Evolutionary conservation across 2,329 filamentous ascomycete species (phyloP).

Genomic region (Trichoderma gracile): DNA sequence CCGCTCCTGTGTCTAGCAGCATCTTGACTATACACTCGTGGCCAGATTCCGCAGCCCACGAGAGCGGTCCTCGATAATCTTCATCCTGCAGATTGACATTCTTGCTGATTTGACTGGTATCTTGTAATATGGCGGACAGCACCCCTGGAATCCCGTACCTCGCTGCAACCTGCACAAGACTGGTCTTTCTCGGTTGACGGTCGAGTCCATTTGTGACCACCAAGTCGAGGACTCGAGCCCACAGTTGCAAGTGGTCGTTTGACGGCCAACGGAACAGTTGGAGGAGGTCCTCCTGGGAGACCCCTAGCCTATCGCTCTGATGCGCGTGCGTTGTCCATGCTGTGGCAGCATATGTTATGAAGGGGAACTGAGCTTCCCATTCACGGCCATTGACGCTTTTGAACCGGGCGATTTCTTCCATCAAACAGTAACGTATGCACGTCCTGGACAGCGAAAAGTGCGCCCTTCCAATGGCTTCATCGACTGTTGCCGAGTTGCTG

Average conservation of each 20-base stretch:
- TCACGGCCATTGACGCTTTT: accelerated
- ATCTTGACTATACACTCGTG: background rate
- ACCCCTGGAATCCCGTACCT: background rate
- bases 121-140: background rate
- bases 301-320: background rate
- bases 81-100: background rate
- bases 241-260: background rate
- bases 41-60: background rate
- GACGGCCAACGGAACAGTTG: slow-evolving; percentile 4
- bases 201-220: no score
- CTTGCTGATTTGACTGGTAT: accelerated
- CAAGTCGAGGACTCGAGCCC: accelerated
- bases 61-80: background rate
- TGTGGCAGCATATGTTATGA: slow-evolving; percentile 8
- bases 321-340: slow-evolving; percentile 19
- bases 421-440: slow-evolving; percentile 33
- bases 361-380: background rate
- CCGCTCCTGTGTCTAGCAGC: background rate
- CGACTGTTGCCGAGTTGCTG: background rate
- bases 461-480: slow-evolving; percentile 18
- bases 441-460: slow-evolving; percentile 32
- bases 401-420: slow-evolving; percentile 28
- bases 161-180: background rate
- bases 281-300: background rate
- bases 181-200: background rate